Conservation (phyloP, 1,284 basidiomycete genomes). For the Leccinum angustisporum region DNA sequence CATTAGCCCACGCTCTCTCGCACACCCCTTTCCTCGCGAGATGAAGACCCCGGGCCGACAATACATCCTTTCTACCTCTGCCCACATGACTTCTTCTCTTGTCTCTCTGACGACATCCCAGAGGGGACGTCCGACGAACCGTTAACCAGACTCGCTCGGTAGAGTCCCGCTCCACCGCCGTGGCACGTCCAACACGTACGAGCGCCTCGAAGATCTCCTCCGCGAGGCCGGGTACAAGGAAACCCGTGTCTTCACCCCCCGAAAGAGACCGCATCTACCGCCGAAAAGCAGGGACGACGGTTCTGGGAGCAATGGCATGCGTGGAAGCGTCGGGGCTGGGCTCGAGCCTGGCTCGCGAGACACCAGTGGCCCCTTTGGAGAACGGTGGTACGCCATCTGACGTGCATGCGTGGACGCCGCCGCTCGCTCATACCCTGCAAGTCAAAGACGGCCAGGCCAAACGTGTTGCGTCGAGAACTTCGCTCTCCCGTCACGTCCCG, state of each 20-base stretch:
- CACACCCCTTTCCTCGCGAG: no score
- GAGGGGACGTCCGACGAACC: slow-evolving; percentile 25
- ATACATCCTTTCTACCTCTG: no score
- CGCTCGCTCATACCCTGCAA: slow-evolving; percentile 26
- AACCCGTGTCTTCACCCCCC: slow-evolving; percentile 80
- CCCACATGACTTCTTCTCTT: slow-evolving; percentile 2
- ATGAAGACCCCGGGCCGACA: no score
- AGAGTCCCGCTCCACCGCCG: slow-evolving; percentile 71
- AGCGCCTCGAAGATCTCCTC: no score
- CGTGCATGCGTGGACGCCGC: slow-evolving; percentile 30
- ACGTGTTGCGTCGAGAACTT: slow-evolving; percentile 21
- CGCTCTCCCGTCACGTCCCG: slow-evolving; percentile 23
- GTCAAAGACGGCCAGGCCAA: slow-evolving; percentile 7
- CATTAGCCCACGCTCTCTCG: no score
- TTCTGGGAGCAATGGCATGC: slow-evolving; percentile 21
- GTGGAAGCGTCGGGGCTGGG: slow-evolving; percentile 45
- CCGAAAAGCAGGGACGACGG: slow-evolving; percentile 30
- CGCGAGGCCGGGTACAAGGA: slow-evolving; percentile 88
- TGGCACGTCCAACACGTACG: slow-evolving; percentile 72
- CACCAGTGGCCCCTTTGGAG: slow-evolving; percentile 6
- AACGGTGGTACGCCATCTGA: slow-evolving; percentile 7
- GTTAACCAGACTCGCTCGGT: slow-evolving; percentile 56
- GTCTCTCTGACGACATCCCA: slow-evolving; percentile 40
- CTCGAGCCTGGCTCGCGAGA: slow-evolving; percentile 28
- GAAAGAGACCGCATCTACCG: slow-evolving; percentile 58